A percentile compares a stretch with the other conserved stretches of the same genome.
These are phyloP conservation scores for Penicillium sp. DNA, from an alignment of 2,329 filamentous ascomycete species.

Conservation along the genomic window DNA sequence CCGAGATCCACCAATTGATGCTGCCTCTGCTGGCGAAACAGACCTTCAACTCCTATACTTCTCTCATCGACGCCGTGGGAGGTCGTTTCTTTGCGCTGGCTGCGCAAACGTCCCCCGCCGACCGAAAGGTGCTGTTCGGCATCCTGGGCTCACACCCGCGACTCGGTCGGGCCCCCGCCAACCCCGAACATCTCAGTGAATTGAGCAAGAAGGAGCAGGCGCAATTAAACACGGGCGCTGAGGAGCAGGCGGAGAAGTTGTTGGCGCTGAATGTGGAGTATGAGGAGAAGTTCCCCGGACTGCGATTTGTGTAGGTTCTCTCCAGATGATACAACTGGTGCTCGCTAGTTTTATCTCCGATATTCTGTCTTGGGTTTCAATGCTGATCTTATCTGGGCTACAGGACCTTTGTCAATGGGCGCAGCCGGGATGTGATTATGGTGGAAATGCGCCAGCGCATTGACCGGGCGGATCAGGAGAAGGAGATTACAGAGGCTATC, in stretches of 20 bases:
- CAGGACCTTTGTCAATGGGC: slow-evolving; percentile 85
- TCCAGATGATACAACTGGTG: background rate
- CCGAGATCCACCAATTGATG: slow-evolving; percentile 73
- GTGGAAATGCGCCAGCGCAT: slow-evolving; percentile 80
- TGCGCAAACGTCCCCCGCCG: slow-evolving; percentile 56
- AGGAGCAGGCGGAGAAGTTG: slow-evolving; percentile 59
- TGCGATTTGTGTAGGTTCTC: slow-evolving; percentile 71
- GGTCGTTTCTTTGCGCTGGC: slow-evolving; percentile 66
- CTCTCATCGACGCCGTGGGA: slow-evolving; percentile 71
- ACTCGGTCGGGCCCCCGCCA: slow-evolving; percentile 65
- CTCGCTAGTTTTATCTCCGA: background rate
- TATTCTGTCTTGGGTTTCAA: too few species aligned
- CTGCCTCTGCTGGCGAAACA: slow-evolving; percentile 68
- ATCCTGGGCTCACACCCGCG: slow-evolving; percentile 84
- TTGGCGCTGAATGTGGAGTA: slow-evolving; percentile 75
- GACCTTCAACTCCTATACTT: slow-evolving; percentile 69
- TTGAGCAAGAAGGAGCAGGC: slow-evolving; percentile 84
- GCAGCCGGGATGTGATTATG: slow-evolving; percentile 76
- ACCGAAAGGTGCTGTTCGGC: slow-evolving; percentile 66
- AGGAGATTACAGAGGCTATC: slow-evolving; percentile 75
- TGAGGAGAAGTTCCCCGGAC: slow-evolving; percentile 77
- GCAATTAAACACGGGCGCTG: slow-evolving; percentile 65
- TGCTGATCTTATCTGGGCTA: slow-evolving; percentile 14
- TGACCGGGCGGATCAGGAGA: slow-evolving; percentile 66
- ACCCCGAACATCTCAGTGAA: slow-evolving; percentile 69